Conservation (phyloP, 2,329 filamentous ascomycete species). For the Aotearoamyces nothofagi region DNA sequence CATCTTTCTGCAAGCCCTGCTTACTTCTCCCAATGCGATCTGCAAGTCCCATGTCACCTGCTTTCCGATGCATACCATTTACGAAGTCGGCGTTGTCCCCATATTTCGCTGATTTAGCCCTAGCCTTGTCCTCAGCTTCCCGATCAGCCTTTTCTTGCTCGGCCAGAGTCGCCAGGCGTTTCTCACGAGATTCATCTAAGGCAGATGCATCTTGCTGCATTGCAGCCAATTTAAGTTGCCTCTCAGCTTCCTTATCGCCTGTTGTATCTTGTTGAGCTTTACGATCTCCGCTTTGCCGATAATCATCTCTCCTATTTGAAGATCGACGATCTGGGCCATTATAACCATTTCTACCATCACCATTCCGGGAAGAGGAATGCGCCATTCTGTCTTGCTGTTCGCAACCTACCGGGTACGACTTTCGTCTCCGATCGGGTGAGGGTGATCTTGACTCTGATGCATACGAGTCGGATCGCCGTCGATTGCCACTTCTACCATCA, state of each 20-base stretch:
- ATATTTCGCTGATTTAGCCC: slow-evolving; percentile 41
- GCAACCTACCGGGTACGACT: slow-evolving; percentile 12
- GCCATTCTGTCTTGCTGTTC: slow-evolving; percentile 11
- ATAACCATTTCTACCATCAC: slow-evolving; percentile 10
- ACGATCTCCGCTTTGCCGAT: slow-evolving; percentile 14
- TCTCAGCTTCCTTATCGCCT: slow-evolving; percentile 33
- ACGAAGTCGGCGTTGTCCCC: slow-evolving; percentile 51
- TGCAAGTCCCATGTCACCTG: slow-evolving; percentile 32
- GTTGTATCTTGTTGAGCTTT: slow-evolving; percentile 8
- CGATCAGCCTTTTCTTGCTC: slow-evolving; percentile 47
- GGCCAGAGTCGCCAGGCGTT: slow-evolving; percentile 50
- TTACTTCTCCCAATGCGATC: slow-evolving; percentile 34
- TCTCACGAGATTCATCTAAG: slow-evolving; percentile 54
- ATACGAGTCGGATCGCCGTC: not conserved
- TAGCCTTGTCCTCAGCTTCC: slow-evolving; percentile 50
- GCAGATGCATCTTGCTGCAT: slow-evolving; percentile 60
- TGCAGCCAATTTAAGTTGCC: slow-evolving; percentile 51
- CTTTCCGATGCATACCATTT: slow-evolving; percentile 45
- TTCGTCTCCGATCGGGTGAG: slow-evolving; percentile 1
- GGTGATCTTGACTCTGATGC: slow-evolving; percentile 2
- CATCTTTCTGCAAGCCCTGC: slow-evolving; percentile 29
- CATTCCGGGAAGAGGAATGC: slow-evolving; percentile 3
- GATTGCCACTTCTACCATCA: not conserved
- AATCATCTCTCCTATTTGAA: slow-evolving; percentile 10
- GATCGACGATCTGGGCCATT: slow-evolving; percentile 13